Percentiles rank a stretch among this genome's conserved stretches.
Conservation (phyloP, 2,329 filamentous ascomycete species). For the Karstenula rhodostoma region DNA sequence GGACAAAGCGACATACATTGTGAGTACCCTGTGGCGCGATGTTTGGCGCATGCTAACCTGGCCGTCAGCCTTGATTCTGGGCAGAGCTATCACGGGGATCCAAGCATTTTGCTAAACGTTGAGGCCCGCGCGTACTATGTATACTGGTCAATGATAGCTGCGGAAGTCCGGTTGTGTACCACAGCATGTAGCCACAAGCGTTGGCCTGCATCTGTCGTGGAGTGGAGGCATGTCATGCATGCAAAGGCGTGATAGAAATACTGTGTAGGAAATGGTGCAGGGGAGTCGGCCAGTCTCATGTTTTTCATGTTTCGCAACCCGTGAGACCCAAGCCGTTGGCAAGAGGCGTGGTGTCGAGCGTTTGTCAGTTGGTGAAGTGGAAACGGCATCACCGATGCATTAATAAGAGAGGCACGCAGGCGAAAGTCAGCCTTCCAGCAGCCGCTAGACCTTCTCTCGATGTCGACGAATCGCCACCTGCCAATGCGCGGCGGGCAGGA, state of each 20-base stretch:
- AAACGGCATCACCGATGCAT: slow-evolving; percentile 7
- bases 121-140: not conserved
- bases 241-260: slow-evolving; percentile 24
- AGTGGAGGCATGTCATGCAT: slow-evolving; percentile 25
- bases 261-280: slow-evolving; percentile 24
- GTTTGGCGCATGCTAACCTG: slow-evolving; percentile 35
- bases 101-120: slow-evolving; percentile 75
- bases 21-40: slow-evolving; percentile 60
- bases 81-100: slow-evolving; percentile 67
- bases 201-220: slow-evolving; percentile 23
- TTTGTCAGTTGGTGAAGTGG: slow-evolving; percentile 18
- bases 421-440: slow-evolving; percentile 32
- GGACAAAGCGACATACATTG: slow-evolving; percentile 98
- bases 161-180: slow-evolving; percentile 2
- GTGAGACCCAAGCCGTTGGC: slow-evolving; percentile 18
- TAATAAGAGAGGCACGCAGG: slow-evolving; percentile 18
- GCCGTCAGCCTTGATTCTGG: slow-evolving; percentile 57
- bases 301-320: slow-evolving; percentile 22
- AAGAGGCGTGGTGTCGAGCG: slow-evolving; percentile 11
- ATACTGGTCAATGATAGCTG: not conserved
- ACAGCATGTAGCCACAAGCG: slow-evolving; percentile 3
- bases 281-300: slow-evolving; percentile 23
- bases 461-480: slow-evolving; percentile 45
- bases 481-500: slow-evolving; percentile 26
- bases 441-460: slow-evolving; percentile 28